Evolutionary conservation across 768 basidiomycete species (phyloP).

Genomic region (Trametes cinnabarina): DNA sequence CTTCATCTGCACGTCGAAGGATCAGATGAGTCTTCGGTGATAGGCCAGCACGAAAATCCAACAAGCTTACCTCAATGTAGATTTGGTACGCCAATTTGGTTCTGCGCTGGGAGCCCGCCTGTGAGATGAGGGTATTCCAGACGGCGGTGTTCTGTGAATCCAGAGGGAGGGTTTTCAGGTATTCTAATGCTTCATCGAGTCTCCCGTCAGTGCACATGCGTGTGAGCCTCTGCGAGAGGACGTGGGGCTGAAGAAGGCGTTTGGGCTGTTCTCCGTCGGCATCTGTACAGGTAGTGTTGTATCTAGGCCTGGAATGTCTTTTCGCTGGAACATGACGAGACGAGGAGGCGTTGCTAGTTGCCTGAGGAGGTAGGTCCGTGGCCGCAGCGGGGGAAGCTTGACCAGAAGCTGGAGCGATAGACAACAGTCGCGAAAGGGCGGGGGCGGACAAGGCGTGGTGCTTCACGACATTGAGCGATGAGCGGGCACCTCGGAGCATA

Average conservation of each 20-base stretch:
- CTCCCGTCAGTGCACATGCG: constrained; percentile 54
- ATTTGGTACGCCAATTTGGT: constrained; percentile 63
- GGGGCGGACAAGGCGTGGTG: not conserved
- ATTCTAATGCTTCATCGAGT: constrained; percentile 58
- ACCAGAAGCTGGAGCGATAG: not conserved
- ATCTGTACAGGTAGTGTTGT: too few species aligned
- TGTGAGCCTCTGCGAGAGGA: constrained; percentile 57
- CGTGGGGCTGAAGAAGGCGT: constrained; percentile 57
- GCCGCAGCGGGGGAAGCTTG: not conserved
- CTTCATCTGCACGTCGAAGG: constrained; percentile 68
- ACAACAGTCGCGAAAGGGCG: not conserved
- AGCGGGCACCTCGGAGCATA: constrained; percentile 12
- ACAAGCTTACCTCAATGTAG: constrained; percentile 59
- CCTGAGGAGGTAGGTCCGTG: not conserved
- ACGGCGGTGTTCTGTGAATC: constrained; percentile 73
- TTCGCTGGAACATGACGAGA: not conserved
- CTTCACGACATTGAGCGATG: not conserved
- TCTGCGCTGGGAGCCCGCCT: constrained; percentile 53
- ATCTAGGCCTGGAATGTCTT: not conserved
- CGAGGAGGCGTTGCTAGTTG: not conserved
- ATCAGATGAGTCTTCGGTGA: not conserved
- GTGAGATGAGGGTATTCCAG: constrained; percentile 79
- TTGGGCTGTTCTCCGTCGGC: not conserved
- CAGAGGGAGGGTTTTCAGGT: constrained; percentile 66
- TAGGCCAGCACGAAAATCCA: constrained; percentile 8